Base-by-base conservation (phyloP, 257 asterid species). In the Datura wrightii region DNA sequence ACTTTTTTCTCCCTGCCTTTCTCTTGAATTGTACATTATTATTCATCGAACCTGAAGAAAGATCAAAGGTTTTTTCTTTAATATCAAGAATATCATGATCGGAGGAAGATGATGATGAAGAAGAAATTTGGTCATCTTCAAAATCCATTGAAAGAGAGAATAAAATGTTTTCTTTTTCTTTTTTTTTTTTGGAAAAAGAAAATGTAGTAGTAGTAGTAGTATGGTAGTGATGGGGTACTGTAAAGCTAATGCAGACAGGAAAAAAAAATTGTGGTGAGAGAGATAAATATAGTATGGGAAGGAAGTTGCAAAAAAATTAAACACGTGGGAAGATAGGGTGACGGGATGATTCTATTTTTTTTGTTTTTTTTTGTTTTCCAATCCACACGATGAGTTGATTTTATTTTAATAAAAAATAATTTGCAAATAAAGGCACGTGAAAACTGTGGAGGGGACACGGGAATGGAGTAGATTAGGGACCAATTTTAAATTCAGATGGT, bases 1-100 rank as follows among this genome's bases (percentile, higher is more conserved):
- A 89, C 88, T 92, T 93, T 80, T 85, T 90, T 84, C 94, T 52
- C 3, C 95, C 94, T 41, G 94, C 86, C 19, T 90, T 89, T 65
- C 87, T 91, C 90, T 93, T 93, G 50, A 41, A 50, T 39, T n/a
- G 56, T 80, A 46, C 10, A 19, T 46, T 46, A 19, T 3, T 39
- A 34, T 66, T 36, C 53, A 9, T 52, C 2, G 80, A 82, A 13
- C 78, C 24, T 6, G 83, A 60, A 0, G 82, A 69, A 15, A 24
- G 19, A 31, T 24, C 8, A 16, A 36, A 1, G 0, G 11, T 8
- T 13, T 59, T 80, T 11, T 56, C 56, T 19, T 72, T 72, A 46
- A n/a, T 19, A 72, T n/a, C 58, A 34, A 37, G 5, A 66, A 66
- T 15, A 37, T 67, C 76, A 24, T 19, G 59, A 74, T 74, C 80